Evolutionary conservation across 129 eudicot genomes (phyloP).

Genomic region (Helianthus tuberosus): DNA sequence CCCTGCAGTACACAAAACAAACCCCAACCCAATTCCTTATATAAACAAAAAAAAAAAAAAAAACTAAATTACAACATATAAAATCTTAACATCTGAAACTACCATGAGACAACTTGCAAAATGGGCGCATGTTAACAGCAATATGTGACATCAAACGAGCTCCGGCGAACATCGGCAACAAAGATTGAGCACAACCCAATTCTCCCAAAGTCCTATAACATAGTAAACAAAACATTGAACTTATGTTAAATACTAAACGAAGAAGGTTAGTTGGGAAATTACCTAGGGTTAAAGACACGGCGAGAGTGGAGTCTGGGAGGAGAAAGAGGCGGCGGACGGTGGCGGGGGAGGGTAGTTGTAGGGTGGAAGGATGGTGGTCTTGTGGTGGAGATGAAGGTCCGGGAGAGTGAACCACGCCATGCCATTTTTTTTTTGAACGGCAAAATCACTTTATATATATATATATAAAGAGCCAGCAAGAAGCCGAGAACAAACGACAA

Average conservation of each 20-base stretch:
- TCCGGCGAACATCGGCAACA: conserved; percentile 8
- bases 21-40: neutral
- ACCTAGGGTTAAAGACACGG: conserved; percentile 1
- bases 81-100: neutral
- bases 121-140: neutral
- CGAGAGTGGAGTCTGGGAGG: conserved; percentile 9
- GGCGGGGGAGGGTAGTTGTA: neutral
- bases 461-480: too few species aligned
- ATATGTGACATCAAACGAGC: neutral
- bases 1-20: neutral
- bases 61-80: neutral
- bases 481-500: too few species aligned
- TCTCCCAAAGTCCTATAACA: conserved; percentile 1
- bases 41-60: neutral
- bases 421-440: too few species aligned
- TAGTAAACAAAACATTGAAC: neutral
- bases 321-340: neutral
- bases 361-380: neutral
- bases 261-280: neutral
- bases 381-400: neutral
- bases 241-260: neutral
- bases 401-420: conserved; percentile 5
- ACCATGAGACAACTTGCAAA: neutral
- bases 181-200: neutral
- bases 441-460: too few species aligned